A percentile compares a stretch with the other conserved stretches of the same genome.
phyloP scores from a whole-genome alignment of 2,329 filamentous ascomycete genomes.

The Claviceps fusiformis region DNA sequence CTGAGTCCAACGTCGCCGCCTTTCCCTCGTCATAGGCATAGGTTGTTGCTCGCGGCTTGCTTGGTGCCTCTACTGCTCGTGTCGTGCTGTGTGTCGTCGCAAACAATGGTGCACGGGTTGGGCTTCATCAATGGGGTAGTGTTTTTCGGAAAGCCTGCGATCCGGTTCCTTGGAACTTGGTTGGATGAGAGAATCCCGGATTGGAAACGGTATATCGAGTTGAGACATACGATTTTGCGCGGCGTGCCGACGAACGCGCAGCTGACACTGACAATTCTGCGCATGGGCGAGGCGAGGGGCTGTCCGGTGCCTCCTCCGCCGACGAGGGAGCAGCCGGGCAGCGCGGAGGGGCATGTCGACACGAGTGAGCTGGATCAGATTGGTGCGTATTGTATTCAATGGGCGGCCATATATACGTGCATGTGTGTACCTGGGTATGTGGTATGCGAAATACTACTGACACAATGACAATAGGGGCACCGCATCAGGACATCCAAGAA shows the following conservation, averaged over 20 bases:
- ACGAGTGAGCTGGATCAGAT: constrained; percentile 23
- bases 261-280: constrained; percentile 64
- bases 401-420: too few species aligned
- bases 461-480: background rate
- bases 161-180: background rate
- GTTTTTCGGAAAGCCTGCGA: background rate
- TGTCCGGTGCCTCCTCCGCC: constrained; percentile 57
- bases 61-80: background rate
- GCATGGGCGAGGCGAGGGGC: constrained; percentile 69
- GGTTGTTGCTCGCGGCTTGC: background rate
- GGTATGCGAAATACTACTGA: background rate
- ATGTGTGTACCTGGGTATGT: too few species aligned
- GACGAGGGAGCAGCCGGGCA: constrained; percentile 20
- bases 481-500: background rate
- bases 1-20: background rate
- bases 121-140: background rate
- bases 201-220: constrained; percentile 37
- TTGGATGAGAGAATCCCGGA: background rate
- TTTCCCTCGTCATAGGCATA: background rate
- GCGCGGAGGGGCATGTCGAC: constrained; percentile 28
- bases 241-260: constrained; percentile 81
- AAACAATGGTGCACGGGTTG: background rate
- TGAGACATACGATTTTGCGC: constrained; percentile 64
- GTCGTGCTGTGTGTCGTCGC: background rate
- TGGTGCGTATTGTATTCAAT: constrained; percentile 13